Evolutionary conservation across 106 monocot genomes (phyloP).

Genomic region (Xerophyta viscosa): DNA sequence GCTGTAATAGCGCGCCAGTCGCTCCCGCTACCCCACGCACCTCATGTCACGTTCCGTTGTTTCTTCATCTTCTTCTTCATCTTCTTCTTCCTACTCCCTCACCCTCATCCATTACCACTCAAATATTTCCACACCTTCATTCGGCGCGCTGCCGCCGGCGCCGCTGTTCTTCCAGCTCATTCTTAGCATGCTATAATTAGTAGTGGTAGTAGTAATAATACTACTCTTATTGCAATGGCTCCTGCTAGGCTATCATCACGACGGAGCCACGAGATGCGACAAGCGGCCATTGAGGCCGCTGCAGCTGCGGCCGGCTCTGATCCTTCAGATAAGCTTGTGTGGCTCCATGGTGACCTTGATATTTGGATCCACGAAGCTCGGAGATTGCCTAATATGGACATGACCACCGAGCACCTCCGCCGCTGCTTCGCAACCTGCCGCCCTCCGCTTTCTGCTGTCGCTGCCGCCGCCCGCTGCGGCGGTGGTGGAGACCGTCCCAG

Average conservation of each 20-base stretch:
- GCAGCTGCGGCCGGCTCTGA: background rate
- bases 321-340: constrained; percentile 16
- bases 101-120: too few species aligned
- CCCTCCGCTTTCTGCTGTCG: background rate
- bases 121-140: too few species aligned
- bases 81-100: background rate
- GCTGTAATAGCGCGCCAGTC: background rate
- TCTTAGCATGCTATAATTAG: background rate
- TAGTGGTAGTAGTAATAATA: too few species aligned
- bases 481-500: background rate
- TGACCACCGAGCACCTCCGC: constrained; percentile 42
- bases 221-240: too few species aligned
- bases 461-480: background rate
- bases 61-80: background rate
- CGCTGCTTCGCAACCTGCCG: constrained; percentile 36
- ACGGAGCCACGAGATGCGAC: background rate
- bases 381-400: constrained; percentile 63
- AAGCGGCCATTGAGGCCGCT: background rate
- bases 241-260: background rate
- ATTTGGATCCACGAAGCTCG: constrained; percentile 44
- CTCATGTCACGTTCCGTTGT: background rate
- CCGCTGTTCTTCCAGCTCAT: background rate
- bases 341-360: constrained; percentile 64
- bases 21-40: background rate
- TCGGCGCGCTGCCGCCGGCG: background rate